Conservation (phyloP, 306 rosid species). For the Rosa chinensis region DNA sequence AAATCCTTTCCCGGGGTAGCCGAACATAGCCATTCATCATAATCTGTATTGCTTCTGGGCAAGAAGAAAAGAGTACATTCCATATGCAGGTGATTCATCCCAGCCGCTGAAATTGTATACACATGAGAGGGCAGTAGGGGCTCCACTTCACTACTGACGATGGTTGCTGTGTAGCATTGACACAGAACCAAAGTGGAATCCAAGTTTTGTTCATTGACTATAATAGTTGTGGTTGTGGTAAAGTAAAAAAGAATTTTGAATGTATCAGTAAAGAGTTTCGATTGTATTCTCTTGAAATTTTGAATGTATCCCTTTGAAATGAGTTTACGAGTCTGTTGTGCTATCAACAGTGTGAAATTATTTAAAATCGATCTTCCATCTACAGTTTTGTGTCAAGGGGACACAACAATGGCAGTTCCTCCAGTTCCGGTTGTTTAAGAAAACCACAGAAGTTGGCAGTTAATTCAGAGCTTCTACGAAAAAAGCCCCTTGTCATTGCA, state of each 20-base stretch:
- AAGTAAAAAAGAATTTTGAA: not conserved
- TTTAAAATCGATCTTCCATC: too few species aligned
- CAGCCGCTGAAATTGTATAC: slow-evolving; percentile 4
- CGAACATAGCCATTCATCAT: slow-evolving; percentile 35
- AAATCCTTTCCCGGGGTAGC: slow-evolving; percentile 32
- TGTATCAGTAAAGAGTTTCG: too few species aligned
- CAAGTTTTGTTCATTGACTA: not conserved
- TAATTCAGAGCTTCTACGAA: too few species aligned
- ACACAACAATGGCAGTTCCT: too few species aligned
- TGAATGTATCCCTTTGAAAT: not conserved
- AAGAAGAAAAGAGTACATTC: not conserved
- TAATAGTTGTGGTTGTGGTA: not conserved
- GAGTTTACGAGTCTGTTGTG: not conserved
- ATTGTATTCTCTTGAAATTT: too few species aligned
- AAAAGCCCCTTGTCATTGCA: too few species aligned
- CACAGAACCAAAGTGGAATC: not conserved
- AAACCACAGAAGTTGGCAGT: too few species aligned
- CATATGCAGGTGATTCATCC: not conserved
- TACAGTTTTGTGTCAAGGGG: too few species aligned
- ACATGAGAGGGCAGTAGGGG: not conserved
- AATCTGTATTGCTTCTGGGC: slow-evolving; percentile 1
- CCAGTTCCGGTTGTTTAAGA: too few species aligned
- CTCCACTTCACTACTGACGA: not conserved
- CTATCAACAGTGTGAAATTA: not conserved
- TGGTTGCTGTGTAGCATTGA: too few species aligned